Evolutionary conservation across 257 asterid species (phyloP), one percentile per base, ranked within the genome.

Genomic region (Datura wrightii): DNA sequence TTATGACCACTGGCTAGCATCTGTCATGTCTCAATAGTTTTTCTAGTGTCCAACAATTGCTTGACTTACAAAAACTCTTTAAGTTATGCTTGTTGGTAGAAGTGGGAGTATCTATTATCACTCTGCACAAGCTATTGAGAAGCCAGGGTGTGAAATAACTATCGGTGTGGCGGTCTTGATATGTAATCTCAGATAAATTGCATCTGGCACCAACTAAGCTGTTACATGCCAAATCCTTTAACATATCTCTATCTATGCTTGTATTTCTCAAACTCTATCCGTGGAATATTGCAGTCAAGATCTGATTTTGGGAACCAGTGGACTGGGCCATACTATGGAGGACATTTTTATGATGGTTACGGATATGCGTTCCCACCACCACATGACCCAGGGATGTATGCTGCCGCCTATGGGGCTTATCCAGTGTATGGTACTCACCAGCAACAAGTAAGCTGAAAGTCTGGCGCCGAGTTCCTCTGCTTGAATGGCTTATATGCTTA

Each of bases 351-450:
- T n/a, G 98, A 94, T 79, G 94, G 96, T 10, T 94, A 93, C 63
- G 97, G 97, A 36, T 96, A 93, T 55, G 93, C 95, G 13, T n/a
- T 92, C 83, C 93, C 93, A 1, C 91, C 91, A 39, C 94, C 94
- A 48, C 97, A 92, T 15, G 97, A 93, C 87, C 95, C 98, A 3
- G 87, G 90, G 90, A 89, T 95, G 94, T 96, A 96, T 70, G 92
- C 94, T 10, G 90, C 95, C 9, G 94, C 97, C 13, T 96, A 96
- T 67, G 98, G 98, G 16, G 89, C 94, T 31, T 94, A 96, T 84
- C 97, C 98, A 83, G 76, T 92, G 86, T 94, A 94, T 6, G 98
- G 97, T 24, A 88, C 93, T 79, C 98, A 90, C 88, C 99, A 94
- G 87, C 99, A 93, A 78, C 98, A 93, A 93, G 98, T 96, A 41